Evolutionary conservation across 257 asterid genomes (phyloP).

Genomic region (Echium plantagineum): DNA sequence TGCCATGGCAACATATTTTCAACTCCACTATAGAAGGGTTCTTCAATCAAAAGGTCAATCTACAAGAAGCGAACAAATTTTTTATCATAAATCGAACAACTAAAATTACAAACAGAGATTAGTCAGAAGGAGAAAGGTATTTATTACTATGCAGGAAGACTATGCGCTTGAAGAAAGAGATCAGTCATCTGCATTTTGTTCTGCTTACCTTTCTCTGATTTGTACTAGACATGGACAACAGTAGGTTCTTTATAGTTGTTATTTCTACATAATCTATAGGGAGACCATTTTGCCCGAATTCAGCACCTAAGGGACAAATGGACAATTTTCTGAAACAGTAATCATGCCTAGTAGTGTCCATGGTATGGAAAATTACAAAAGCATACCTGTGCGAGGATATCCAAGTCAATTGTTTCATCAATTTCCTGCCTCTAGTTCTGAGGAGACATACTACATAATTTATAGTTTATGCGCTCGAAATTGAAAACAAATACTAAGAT

Average conservation of each 20-base stretch:
- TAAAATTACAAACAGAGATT: no score
- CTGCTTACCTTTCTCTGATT: no score
- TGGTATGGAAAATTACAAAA: neutral
- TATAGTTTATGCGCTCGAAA: slow-evolving; percentile 4
- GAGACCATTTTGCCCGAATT: slow-evolving; percentile 48
- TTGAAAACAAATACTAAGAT: no score
- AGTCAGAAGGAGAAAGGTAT: no score
- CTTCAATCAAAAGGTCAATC: no score
- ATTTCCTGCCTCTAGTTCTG: slow-evolving; percentile 75
- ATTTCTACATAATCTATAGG: slow-evolving; percentile 50
- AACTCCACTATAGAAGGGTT: slow-evolving; percentile 81
- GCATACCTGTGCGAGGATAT: slow-evolving; percentile 63
- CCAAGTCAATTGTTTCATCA: slow-evolving; percentile 60
- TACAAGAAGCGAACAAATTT: no score
- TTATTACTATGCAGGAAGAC: no score
- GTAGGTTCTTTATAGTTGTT: slow-evolving; percentile 32
- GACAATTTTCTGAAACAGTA: neutral
- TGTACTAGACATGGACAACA: slow-evolving; percentile 30
- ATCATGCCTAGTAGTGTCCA: neutral
- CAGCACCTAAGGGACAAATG: slow-evolving; percentile 34
- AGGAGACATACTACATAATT: slow-evolving; percentile 66
- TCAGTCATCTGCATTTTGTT: no score
- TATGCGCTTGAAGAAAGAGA: no score
- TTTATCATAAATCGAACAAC: no score
- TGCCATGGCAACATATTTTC: slow-evolving; percentile 82